Evolutionary conservation across 2,329 filamentous ascomycete genomes (phyloP), one percentile per base, ranked within the genome.

Genomic region (Calycina herbarum): DNA sequence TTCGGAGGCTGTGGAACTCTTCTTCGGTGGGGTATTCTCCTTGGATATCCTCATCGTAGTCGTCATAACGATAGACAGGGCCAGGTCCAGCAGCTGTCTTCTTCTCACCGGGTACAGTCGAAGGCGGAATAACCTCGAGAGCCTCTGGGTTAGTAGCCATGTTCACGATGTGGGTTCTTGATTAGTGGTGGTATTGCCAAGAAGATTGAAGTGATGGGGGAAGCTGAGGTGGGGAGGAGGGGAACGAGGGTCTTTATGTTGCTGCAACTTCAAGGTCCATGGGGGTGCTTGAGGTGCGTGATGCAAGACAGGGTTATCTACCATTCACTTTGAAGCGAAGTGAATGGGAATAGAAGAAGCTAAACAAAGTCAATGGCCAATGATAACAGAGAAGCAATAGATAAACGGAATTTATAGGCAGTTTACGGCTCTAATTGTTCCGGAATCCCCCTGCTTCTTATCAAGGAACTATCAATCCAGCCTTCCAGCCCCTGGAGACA

Each of bases 1-100:
- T 57, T 29, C 73, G 70, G 11, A 74, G 67, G 33, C 70, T 71
- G 17, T 68, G 65, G 15, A 71, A 61, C 20, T 74, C 72, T 48
- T 73, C 69, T 27, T 73, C 69, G 5, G 71, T 73, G 8, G 73
- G 73, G 24, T 60, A 68, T 33, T 68, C 68, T 10, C 63, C 63
- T 58, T 70, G 62, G 24, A 64, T 54, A 20, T 65, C 65, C 33
- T 67, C 63, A 56, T 59, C 42, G 31, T 63, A 61, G n/a, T 61
- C 45, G 35, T 61, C 63, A 10, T 33, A 42, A 10, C 15, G 58
- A 31, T 64, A 57, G 17, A 57, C 35, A 13, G 58, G 58, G n/a
- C 48, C 58, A 27, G 54, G 20, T 5, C 35, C 15, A 13, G 24
- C 5, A 2, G 27, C 13, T 15, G 11, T 38, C 10, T n/a, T 27